Evolutionary conservation across 2,329 filamentous ascomycete species (phyloP), one percentile per base, ranked within the genome.

Genomic region (Didymella arachidicola): DNA sequence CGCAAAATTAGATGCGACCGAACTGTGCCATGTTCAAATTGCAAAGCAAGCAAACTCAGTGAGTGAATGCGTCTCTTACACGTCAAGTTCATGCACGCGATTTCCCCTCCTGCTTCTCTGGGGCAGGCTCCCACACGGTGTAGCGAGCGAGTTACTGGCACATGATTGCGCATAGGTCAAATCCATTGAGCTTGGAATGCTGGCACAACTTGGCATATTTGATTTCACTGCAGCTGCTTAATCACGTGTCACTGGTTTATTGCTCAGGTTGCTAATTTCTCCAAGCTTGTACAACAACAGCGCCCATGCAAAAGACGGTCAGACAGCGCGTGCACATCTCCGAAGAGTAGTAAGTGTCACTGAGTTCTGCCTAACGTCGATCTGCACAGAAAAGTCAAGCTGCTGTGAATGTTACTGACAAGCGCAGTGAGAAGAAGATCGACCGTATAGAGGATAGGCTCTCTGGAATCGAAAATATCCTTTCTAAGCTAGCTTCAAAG

Each of bases 371-470:
- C 18, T 26, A 14, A 49, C 26, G 4, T 32, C 30, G 16, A 27
- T 7, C 14, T 19, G 25, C 1, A 18, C 11, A 7, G 11, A 41
- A 11, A 10, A 3, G 4, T 4, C 6, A 10, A 16, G 11, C 3
- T 41, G 38, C 19, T 14, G 18, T 7, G 4, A 16, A 14, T 10
- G 7, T 18, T 30, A 8, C 22, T 70, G 42, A 69, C 50, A 6
- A 8, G 10, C 5, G 3, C 39, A 83, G 81, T 70, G 83, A 85
- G 66, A 80, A 77, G 65, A 83, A 84, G 68, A 82, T 85, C 47
- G 82, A 84, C 59, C 67, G 79, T 12, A 83, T 85, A 49, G 82
- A 83, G 63, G 78, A 81, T 29, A 78, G 82, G 16, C 71, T 85
- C 8, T 75, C 76, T 7, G 75, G 76, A n/a, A 83, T 85, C 39